Conservation (phyloP, 1,139 yeast genomes). For the Pichiaceae sp. region DNA sequence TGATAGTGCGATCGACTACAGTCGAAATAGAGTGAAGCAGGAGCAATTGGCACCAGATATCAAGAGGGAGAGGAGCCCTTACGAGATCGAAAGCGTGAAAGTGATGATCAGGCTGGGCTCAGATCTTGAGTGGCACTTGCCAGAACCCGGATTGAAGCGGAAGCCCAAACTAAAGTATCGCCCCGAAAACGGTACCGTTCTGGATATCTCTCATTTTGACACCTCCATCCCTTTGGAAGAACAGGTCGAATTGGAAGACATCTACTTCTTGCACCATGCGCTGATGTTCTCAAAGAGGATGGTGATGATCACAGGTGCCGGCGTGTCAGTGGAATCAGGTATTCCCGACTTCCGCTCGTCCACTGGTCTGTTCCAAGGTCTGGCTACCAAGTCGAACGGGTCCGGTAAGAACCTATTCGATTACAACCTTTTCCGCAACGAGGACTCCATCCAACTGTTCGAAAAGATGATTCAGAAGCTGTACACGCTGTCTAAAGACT, state of each 20-base stretch:
- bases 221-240: constrained; percentile 18
- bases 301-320: constrained; percentile 76
- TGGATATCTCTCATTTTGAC: constrained; percentile 26
- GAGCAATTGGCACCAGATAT: neutral
- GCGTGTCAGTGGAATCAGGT: constrained; percentile 83
- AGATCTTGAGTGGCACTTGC: constrained; percentile 4
- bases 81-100: neutral
- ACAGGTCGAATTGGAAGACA: constrained; percentile 29
- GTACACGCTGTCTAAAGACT: constrained; percentile 46
- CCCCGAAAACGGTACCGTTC: constrained; percentile 32
- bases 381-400: constrained; percentile 28
- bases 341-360: constrained; percentile 84
- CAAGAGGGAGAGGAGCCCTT: neutral
- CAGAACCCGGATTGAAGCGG: constrained; percentile 9
- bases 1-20: too few species aligned
- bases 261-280: constrained; percentile 34
- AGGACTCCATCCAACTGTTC: constrained; percentile 51
- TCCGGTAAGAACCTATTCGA: constrained; percentile 79
- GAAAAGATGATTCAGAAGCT: constrained; percentile 67
- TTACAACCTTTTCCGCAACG: constrained; percentile 65
- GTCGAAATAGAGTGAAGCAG: too few species aligned
- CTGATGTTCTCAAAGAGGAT: constrained; percentile 38
- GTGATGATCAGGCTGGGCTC: neutral
- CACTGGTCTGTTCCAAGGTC: constrained; percentile 64
- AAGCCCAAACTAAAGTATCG: constrained; percentile 34